Base-by-base conservation (phyloP, 331 rosid genomes). In the Ulmus americana region DNA sequence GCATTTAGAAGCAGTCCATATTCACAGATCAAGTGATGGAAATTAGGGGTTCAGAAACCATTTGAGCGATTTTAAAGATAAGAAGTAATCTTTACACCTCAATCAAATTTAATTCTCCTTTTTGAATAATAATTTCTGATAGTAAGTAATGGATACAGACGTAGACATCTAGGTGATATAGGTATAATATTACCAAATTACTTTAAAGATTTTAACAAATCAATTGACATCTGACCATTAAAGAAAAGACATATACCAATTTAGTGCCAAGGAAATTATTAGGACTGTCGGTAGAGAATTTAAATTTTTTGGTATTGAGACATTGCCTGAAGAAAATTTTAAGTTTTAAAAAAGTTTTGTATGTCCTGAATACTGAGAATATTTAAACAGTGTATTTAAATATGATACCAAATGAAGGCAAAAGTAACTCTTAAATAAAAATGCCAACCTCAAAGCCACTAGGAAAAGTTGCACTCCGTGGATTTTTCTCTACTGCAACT, bases 401-500 rank as follows among this genome's bases (percentile, higher is more conserved):
- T 28, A 28, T 28, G 35, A 28, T 28, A 28, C 35, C 35, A 46
- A 63, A 18, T 22, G 44, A n/a, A 13, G 41, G 46, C 39, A 51
- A 54, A 54, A 22, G 15, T 7, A 63, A 49, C 38, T 10, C 8
- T 15, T 18, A 58, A 57, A 71, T 13, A 74, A 41, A 62, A 57
- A 63, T 59, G 63, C 76, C 76, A 67, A 94, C 99, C 91, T 94
- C 99, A 79, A 87, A 84, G 76, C 99, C 97, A 70, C 69, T 78
- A 56, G 97, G 97, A 82, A 94, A 90, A 70, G 86, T 80, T 57
- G 86, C 73, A 64, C 10, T 50, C 45, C 59, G 74, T 55, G 81
- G 73, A 74, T 88, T 71, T 72, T 82, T 81, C 81, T 82, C 80
- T 70, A 61, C 40, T 56, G 87, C 69, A 20, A 67, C 61, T 61